Conservation (phyloP, 1,284 basidiomycete species). For the Tranzscheliella williamsii region DNA sequence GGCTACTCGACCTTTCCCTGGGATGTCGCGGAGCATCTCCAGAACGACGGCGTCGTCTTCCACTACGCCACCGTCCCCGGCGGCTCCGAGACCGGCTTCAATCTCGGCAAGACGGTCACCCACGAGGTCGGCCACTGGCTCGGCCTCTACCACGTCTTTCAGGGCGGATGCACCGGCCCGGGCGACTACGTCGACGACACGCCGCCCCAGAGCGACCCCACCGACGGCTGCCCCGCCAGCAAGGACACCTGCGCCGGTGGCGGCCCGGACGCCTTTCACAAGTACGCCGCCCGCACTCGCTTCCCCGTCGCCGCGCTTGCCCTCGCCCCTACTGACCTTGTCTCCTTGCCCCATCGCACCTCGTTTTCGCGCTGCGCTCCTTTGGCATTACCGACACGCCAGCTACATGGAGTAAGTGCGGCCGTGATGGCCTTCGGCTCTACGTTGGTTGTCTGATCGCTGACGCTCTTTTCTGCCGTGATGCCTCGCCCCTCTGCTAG, state of each 20-base stretch:
- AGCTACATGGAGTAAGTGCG: slow-evolving; percentile 44
- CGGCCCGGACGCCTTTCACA: slow-evolving; percentile 38
- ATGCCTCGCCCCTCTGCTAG: no score
- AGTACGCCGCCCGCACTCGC: no score
- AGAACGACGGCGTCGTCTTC: slow-evolving; percentile 24
- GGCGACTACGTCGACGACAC: slow-evolving; percentile 68
- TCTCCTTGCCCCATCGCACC: not conserved
- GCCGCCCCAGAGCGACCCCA: slow-evolving; percentile 54
- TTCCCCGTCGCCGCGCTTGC: no score
- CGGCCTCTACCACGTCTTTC: slow-evolving; percentile 69
- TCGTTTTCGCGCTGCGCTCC: not conserved
- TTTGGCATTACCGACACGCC: no score
- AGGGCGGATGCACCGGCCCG: slow-evolving; percentile 66
- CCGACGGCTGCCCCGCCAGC: slow-evolving; percentile 28
- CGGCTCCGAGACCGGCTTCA: slow-evolving; percentile 64
- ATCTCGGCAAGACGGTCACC: slow-evolving; percentile 67
- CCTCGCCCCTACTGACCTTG: no score
- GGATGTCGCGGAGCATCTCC: slow-evolving; percentile 4
- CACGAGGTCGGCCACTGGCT: slow-evolving; percentile 65
- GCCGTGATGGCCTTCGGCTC: not conserved
- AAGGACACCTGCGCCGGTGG: slow-evolving; percentile 34
- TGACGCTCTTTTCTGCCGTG: no score
- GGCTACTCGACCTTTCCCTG: slow-evolving; percentile 65
- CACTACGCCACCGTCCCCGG: slow-evolving; percentile 64
- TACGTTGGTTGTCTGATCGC: no score